A percentile compares a stretch with the other conserved stretches of the same genome.
phyloP scores from a whole-genome alignment of 306 rosid species.

The Nissolia schottii region DNA sequence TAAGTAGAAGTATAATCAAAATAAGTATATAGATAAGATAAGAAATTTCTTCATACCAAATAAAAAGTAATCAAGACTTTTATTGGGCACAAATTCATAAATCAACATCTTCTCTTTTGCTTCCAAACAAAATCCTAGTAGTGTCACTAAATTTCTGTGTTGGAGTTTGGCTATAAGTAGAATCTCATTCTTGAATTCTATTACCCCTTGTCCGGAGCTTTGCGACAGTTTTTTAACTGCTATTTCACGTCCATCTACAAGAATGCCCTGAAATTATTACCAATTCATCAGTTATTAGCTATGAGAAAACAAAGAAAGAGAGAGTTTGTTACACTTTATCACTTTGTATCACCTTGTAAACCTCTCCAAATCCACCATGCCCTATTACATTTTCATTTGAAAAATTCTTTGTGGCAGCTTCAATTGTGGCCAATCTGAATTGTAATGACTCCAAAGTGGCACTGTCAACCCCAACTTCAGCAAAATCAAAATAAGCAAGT shows the following conservation, averaged over 20 bases:
- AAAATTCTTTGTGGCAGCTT: constrained; percentile 30
- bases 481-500: neutral
- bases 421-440: constrained; percentile 29
- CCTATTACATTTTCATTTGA: constrained; percentile 32
- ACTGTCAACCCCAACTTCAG: constrained; percentile 13
- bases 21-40: neutral
- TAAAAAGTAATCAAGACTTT: constrained; percentile 5
- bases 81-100: too few species aligned
- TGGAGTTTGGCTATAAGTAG: too few species aligned
- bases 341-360: constrained; percentile 38
- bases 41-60: neutral
- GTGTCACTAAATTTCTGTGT: too few species aligned
- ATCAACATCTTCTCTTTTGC: too few species aligned
- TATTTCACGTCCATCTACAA: constrained; percentile 31
- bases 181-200: constrained; percentile 29
- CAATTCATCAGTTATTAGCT: neutral
- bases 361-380: constrained; percentile 54
- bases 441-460: constrained; percentile 34
- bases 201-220: constrained; percentile 14
- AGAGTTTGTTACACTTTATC: neutral
- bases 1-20: neutral
- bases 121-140: too few species aligned
- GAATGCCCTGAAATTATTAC: constrained; percentile 29
- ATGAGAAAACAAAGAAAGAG: neutral
- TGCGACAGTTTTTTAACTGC: constrained; percentile 29